Evolutionary conservation across 2,329 filamentous ascomycete species (phyloP).

Genomic region (Pezicula radicicola): DNA sequence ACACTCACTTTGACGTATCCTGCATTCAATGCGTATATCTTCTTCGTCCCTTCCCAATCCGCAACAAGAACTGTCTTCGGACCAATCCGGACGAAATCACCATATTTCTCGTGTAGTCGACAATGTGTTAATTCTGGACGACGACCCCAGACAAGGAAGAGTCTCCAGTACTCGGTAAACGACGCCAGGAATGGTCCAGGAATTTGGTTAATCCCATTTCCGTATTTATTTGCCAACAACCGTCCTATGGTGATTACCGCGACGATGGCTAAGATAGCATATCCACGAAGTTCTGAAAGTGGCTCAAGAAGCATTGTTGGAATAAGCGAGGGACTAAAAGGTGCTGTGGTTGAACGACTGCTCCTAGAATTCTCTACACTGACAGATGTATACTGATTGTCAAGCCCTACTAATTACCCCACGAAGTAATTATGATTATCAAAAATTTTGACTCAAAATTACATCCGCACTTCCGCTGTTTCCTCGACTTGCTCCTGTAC

Average conservation of each 20-base stretch:
- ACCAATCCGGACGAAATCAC: conserved; percentile 2
- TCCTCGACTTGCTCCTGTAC: too few species aligned
- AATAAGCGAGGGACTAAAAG: background rate
- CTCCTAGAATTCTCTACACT: too few species aligned
- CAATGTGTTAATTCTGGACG: background rate
- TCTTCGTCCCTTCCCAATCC: background rate
- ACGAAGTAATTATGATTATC: background rate
- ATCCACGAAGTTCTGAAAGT: background rate
- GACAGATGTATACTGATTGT: background rate
- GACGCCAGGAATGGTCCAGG: conserved; percentile 3
- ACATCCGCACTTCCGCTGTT: too few species aligned
- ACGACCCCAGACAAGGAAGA: conserved; percentile 2
- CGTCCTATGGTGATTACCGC: background rate
- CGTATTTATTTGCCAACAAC: background rate
- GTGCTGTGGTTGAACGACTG: background rate
- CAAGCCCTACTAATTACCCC: background rate
- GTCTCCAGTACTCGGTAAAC: conserved; percentile 2
- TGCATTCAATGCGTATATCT: background rate
- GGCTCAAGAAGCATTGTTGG: background rate
- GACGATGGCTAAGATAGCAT: background rate
- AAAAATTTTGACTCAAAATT: too few species aligned
- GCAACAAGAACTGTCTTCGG: background rate
- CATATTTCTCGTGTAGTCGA: conserved; percentile 5
- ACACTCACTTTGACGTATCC: background rate
- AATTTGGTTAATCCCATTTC: background rate